A percentile compares a stretch with the other conserved stretches of the same genome.
Conservation (phyloP, 2,329 filamentous ascomycete species). For the Trichophyton benhamiae region DNA sequence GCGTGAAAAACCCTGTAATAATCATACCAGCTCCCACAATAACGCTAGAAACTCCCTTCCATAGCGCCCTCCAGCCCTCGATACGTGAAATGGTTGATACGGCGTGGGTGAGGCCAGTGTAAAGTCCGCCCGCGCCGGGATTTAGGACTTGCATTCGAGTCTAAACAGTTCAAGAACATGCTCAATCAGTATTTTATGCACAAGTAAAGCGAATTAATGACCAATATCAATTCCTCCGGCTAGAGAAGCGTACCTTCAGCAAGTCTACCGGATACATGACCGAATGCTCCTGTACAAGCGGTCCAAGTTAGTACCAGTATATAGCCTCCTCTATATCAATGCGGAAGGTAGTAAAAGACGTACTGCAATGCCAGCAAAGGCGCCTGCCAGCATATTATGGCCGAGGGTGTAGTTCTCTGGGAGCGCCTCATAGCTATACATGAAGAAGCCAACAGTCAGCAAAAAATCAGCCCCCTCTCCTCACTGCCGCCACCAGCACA, state of each 20-base stretch:
- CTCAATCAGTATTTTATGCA: not conserved
- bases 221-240: not conserved
- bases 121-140: constrained; percentile 65
- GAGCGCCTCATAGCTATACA: constrained; percentile 70
- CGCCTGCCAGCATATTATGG: constrained; percentile 91
- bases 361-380: constrained; percentile 93
- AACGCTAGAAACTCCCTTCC: constrained; percentile 93
- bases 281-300: constrained; percentile 64
- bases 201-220: not conserved
- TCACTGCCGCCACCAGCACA: not conserved
- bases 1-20: not conserved
- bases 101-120: constrained; percentile 81
- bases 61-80: constrained; percentile 82
- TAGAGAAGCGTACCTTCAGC: constrained; percentile 60
- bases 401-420: constrained; percentile 87
- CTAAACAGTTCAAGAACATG: constrained; percentile 36
- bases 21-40: constrained; percentile 78
- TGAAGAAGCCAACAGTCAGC: constrained; percentile 3
- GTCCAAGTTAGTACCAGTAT: constrained; percentile 14
- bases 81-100: constrained; percentile 82
- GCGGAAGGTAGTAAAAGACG: constrained; percentile 22
- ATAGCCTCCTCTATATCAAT: not conserved
- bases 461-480: not conserved
- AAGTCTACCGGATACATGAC: constrained; percentile 99
- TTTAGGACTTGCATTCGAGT: constrained; percentile 97